Evolutionary conservation across 129 eudicot species (phyloP).

Genomic region (Daucus carota): DH1_v3.0 NC_030387.2:36584501-36585000

Average conservation of each 20-base stretch:
- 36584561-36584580: constrained; percentile 42
- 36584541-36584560: constrained; percentile 29
- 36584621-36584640: constrained; percentile 10
- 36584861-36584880: background rate
- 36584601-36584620: constrained; percentile 2
- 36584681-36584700: background rate
- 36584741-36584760: background rate
- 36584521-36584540: constrained; percentile 41
- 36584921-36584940: too few species aligned
- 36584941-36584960: too few species aligned
- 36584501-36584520: constrained; percentile 70
- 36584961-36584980: too few species aligned
- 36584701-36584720: constrained; percentile 19
- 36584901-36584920: too few species aligned
- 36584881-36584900: background rate
- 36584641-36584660: constrained; percentile 5
- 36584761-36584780: background rate
- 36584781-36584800: too few species aligned
- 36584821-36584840: background rate
- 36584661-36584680: background rate
- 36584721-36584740: constrained; percentile 17
- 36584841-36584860: background rate
- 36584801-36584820: background rate
- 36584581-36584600: constrained; percentile 33
- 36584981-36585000: too few species aligned